These are phyloP conservation scores for Penicillium sp. DNA, from an alignment of 2,329 filamentous ascomycete species.

Conservation along the genomic window DNA sequence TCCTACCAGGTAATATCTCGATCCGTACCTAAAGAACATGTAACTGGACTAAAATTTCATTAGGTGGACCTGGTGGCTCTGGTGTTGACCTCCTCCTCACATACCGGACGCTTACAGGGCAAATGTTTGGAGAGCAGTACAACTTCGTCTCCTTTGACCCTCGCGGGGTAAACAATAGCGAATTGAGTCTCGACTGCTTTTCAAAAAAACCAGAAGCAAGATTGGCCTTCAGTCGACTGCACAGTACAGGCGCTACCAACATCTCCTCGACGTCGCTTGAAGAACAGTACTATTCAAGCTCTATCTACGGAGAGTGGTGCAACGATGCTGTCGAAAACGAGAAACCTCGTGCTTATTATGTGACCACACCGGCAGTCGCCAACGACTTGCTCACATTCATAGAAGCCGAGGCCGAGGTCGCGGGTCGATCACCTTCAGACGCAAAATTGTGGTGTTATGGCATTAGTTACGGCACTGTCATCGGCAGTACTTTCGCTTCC, in stretches of 20 bases:
- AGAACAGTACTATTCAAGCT: constrained; percentile 27
- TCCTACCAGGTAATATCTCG: background rate
- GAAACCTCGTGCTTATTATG: constrained; percentile 15
- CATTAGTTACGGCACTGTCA: constrained; percentile 53
- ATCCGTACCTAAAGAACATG: background rate
- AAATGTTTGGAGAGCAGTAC: constrained; percentile 42
- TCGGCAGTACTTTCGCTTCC: constrained; percentile 50
- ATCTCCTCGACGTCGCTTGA: constrained; percentile 34
- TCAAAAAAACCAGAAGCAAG: constrained; percentile 13
- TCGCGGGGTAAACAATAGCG: constrained; percentile 44
- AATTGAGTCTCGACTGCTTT: constrained; percentile 29
- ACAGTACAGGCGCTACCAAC: constrained; percentile 24
- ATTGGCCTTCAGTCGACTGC: constrained; percentile 21
- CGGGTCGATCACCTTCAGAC: constrained; percentile 21
- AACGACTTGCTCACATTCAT: background rate
- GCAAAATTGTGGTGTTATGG: constrained; percentile 52
- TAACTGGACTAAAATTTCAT: background rate
- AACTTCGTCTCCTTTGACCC: constrained; percentile 49
- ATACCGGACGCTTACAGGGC: constrained; percentile 30
- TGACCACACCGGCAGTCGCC: background rate
- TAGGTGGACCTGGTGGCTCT: background rate
- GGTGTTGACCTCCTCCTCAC: background rate
- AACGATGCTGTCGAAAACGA: constrained; percentile 20
- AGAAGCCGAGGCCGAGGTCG: background rate
- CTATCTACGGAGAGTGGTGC: constrained; percentile 24